A percentile compares a stretch with the other conserved stretches of the same genome.
Evolutionary conservation across 2,329 filamentous ascomycete species (phyloP).

Genomic region (Pseudodiploospora longispora): DNA sequence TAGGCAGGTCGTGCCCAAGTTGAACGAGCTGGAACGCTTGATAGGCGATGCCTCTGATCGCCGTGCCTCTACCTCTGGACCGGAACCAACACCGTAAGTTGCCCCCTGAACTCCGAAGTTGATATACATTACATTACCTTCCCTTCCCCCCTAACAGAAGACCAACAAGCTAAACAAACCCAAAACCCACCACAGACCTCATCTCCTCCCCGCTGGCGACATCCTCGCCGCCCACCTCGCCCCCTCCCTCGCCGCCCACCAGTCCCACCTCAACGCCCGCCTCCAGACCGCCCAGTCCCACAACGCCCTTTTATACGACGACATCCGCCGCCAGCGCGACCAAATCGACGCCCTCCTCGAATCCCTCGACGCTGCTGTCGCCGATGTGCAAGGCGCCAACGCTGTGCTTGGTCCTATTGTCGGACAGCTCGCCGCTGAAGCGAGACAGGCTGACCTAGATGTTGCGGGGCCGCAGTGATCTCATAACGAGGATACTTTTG

Average conservation of each 20-base stretch:
- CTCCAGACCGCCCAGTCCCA: conserved; percentile 49
- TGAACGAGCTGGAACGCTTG: conserved; percentile 52
- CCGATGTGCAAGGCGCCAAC: conserved; percentile 47
- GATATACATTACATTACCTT: background rate
- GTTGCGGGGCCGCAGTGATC: background rate
- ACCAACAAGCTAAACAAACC: background rate
- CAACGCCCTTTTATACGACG: conserved; percentile 46
- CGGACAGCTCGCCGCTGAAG: conserved; percentile 42
- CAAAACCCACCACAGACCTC: conserved; percentile 32
- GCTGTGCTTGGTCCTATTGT: conserved; percentile 38
- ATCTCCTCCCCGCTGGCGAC: conserved; percentile 44
- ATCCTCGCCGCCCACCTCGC: conserved; percentile 48
- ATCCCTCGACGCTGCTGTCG: conserved; percentile 41
- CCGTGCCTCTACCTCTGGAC: conserved; percentile 14
- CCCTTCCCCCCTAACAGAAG: background rate
- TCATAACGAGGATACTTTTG: background rate
- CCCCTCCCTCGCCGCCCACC: conserved; percentile 44
- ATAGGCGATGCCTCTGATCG: conserved; percentile 39
- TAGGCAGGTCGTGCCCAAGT: conserved; percentile 44
- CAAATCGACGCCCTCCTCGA: conserved; percentile 46
- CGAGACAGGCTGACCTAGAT: conserved; percentile 23
- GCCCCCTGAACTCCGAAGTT: background rate
- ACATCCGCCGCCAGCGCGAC: conserved; percentile 43
- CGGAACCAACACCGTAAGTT: conserved; percentile 40
- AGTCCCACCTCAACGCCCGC: conserved; percentile 47